phyloP scores from a whole-genome alignment of 2,329 filamentous ascomycete species.

The Colletotrichum salicis region DNA sequence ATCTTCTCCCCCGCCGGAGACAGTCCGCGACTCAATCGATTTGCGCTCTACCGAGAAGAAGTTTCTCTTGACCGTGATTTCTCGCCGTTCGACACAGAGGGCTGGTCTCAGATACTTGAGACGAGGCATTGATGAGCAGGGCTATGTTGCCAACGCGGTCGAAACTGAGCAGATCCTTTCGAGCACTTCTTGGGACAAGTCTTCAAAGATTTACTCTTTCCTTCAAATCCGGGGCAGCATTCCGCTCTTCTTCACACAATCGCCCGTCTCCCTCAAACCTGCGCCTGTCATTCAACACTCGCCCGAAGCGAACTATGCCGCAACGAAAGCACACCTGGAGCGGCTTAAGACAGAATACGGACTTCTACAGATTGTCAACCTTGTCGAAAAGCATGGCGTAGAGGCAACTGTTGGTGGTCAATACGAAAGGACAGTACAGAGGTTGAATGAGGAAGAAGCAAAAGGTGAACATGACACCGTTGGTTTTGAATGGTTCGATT shows the following conservation, averaged over 20 bases:
- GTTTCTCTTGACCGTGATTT: slow-evolving; percentile 89
- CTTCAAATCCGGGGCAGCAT: slow-evolving; percentile 91
- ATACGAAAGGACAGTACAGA: slow-evolving; percentile 76
- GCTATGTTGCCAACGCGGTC: slow-evolving; percentile 87
- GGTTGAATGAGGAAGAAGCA: slow-evolving; percentile 71
- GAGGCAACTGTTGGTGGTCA: slow-evolving; percentile 83
- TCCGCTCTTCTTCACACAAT: slow-evolving; percentile 94
- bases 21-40: slow-evolving; percentile 48
- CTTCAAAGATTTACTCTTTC: slow-evolving; percentile 79
- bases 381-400: slow-evolving; percentile 88
- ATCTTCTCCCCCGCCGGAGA: slow-evolving; percentile 41
- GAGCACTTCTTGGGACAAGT: slow-evolving; percentile 70
- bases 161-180: slow-evolving; percentile 96
- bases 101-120: slow-evolving; percentile 91
- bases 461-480: slow-evolving; percentile 57
- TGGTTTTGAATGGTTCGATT: slow-evolving; percentile 96
- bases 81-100: slow-evolving; percentile 85
- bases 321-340: slow-evolving; percentile 83
- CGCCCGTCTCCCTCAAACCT: slow-evolving; percentile 92
- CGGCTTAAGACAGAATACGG: slow-evolving; percentile 78
- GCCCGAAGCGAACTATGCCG: slow-evolving; percentile 78
- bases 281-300: slow-evolving; percentile 85
- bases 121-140: slow-evolving; percentile 89
- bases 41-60: slow-evolving; percentile 61
- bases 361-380: slow-evolving; percentile 78